These are phyloP conservation scores for Lepiota brunneoincarnata DNA, from an alignment of 768 basidiomycete genomes.

Conservation along the genomic window DNA sequence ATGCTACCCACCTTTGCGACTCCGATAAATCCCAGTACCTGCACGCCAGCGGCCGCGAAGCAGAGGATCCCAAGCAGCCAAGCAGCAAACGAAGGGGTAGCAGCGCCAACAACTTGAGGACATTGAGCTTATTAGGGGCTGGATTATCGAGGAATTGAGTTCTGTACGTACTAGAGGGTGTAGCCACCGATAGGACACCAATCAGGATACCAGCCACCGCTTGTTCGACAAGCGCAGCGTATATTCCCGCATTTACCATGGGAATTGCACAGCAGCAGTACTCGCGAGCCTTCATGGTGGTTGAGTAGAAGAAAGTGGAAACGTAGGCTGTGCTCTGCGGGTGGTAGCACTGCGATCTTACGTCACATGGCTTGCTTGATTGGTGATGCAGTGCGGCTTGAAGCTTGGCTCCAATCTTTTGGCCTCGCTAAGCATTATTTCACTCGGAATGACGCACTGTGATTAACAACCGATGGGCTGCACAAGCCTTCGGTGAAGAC, in stretches of 20 bases:
- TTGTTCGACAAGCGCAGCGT: slow-evolving; percentile 76
- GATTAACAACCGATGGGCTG: too few species aligned
- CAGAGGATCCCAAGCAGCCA: slow-evolving; percentile 74
- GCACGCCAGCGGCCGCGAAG: slow-evolving; percentile 72
- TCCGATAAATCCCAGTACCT: slow-evolving; percentile 83
- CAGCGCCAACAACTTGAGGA: slow-evolving; percentile 76
- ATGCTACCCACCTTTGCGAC: slow-evolving; percentile 61
- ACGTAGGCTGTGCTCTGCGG: slow-evolving; percentile 8
- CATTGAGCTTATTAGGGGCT: slow-evolving; percentile 5
- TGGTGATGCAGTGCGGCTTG: neutral
- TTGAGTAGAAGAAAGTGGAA: slow-evolving; percentile 16
- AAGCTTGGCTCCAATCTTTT: too few species aligned
- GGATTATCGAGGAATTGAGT: neutral
- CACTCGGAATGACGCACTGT: too few species aligned
- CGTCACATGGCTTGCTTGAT: neutral
- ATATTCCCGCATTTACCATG: slow-evolving; percentile 87
- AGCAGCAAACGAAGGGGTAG: slow-evolving; percentile 73
- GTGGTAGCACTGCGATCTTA: neutral
- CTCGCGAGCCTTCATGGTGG: slow-evolving; percentile 70
- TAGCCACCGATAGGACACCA: slow-evolving; percentile 72
- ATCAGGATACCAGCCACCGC: slow-evolving; percentile 61
- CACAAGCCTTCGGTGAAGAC: too few species aligned
- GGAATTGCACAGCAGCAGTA: slow-evolving; percentile 96
- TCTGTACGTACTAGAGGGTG: slow-evolving; percentile 66
- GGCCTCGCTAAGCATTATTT: too few species aligned